Evolutionary conservation across 208 protist species (phyloP), one percentile per base, ranked within the genome.

Genomic region (Angomonas ambiguus): DNA sequence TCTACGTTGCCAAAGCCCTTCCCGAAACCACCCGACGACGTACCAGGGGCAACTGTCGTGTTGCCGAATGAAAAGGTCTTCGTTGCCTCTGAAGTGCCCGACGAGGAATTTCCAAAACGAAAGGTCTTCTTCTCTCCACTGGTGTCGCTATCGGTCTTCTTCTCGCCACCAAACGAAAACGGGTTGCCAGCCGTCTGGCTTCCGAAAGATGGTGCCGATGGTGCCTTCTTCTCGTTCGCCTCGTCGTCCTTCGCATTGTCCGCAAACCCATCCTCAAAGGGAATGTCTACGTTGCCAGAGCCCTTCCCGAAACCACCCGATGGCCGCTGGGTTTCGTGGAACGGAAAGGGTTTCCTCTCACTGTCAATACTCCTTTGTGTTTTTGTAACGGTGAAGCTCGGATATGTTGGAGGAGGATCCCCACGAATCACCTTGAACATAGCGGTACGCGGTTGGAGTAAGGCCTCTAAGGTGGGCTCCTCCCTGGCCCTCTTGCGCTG

Each of bases 181-280:
- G 45, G 38, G 11, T 8, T 45, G 16, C 38, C 16, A n/a, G 38
- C 16, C 38, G 38, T 45, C 38, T 45, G 8, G 11, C 16, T 8
- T 16, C 16, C 38, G 16, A 45, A n/a, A n/a, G n/a, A n/a, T n/a
- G n/a, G n/a, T n/a, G n/a, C n/a, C n/a, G n/a, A n/a, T n/a, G n/a
- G n/a, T n/a, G n/a, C 38, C 16, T 45, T 16, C 38, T 45, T 45
- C 38, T n/a, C 38, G 38, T 45, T 16, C 38, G 38, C 38, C 38
- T 45, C 38, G 38, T 45, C 38, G 38, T 45, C 38, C 16, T 45
- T 45, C 38, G 49, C 77, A 55, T 77, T 68, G 0, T 79, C 65
- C 0, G 83, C 83, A 68, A 89, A 89, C 32, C 79, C 79, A 63
- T 79, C 67, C 56, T 89, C 83, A 2, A 75, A 67, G 1, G 48